Conservation (phyloP, 2,329 filamentous ascomycete genomes). For the Purpureocillium lavendulum region DNA sequence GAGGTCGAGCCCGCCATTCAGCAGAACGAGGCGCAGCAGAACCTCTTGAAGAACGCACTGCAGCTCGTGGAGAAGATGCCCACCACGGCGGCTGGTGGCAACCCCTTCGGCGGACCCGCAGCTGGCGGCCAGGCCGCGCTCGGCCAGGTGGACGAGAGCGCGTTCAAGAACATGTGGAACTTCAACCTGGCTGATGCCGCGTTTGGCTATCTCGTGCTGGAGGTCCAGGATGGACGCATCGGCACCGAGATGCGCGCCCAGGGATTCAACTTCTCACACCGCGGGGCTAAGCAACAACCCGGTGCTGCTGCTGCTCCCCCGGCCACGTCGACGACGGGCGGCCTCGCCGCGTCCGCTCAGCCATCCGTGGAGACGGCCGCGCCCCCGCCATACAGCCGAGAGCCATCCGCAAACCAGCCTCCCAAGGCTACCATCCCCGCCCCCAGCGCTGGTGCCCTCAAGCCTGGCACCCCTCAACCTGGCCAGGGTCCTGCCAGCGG, state of each 20-base stretch:
- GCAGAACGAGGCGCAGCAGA: conserved; percentile 90
- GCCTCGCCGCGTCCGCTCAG: conserved; percentile 26
- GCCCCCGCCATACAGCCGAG: conserved; percentile 24
- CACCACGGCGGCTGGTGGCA: conserved; percentile 84
- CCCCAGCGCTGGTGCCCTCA: conserved; percentile 24
- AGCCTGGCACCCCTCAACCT: conserved; percentile 41
- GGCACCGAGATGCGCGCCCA: conserved; percentile 98
- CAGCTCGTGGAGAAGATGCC: conserved; percentile 98
- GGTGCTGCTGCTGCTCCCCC: conserved; percentile 27
- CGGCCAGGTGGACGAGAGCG: conserved; percentile 93
- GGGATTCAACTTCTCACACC: conserved; percentile 98
- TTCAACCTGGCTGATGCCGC: conserved; percentile 97
- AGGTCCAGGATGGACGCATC: conserved; percentile 91
- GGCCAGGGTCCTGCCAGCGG: conserved; percentile 30
- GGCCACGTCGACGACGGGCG: conserved; percentile 16
- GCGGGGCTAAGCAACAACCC: conserved; percentile 68
- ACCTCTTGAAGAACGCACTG: conserved; percentile 81
- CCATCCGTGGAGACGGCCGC: conserved; percentile 25
- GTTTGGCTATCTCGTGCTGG: conserved; percentile 90
- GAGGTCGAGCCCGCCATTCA: conserved; percentile 93
- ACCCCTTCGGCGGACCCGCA: conserved; percentile 86
- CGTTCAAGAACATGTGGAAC: conserved; percentile 99
- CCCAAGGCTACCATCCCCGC: conserved; percentile 33
- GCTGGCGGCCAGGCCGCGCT: conserved; percentile 63
- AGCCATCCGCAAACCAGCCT: conserved; percentile 27